Evolutionary conservation across 768 basidiomycete genomes (phyloP).

Genomic region (Lentinus tigrinus): DNA sequence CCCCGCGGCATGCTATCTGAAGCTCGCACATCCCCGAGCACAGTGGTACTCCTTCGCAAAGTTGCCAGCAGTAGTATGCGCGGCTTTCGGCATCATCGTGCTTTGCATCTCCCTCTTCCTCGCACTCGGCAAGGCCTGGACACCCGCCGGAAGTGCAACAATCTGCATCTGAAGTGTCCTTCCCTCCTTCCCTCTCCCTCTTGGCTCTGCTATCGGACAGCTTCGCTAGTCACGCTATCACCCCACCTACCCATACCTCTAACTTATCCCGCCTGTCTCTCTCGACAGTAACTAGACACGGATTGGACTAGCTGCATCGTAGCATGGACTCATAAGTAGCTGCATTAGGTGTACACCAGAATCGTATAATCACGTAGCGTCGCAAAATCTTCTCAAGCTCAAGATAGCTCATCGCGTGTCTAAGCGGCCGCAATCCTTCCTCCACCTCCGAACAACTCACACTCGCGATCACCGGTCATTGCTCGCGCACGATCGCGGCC

Average conservation of each 20-base stretch:
- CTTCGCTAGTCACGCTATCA: neutral
- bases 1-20: constrained; percentile 83
- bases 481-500: constrained; percentile 26
- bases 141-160: constrained; percentile 64
- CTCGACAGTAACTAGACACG: neutral
- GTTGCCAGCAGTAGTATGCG: constrained; percentile 73
- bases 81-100: constrained; percentile 70
- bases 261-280: neutral
- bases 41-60: constrained; percentile 73
- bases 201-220: neutral
- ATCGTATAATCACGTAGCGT: neutral
- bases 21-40: constrained; percentile 53
- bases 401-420: too few relatives aligned
- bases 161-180: constrained; percentile 55
- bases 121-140: constrained; percentile 79
- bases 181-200: neutral
- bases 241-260: neutral
- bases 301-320: neutral
- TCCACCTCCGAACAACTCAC: too few relatives aligned
- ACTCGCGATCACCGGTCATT: neutral
- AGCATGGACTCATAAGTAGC: neutral
- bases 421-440: too few relatives aligned
- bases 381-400: too few relatives aligned
- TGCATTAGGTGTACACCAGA: constrained; percentile 6
- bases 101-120: constrained; percentile 77